Conservation (phyloP, 2,329 filamentous ascomycete species). For the Paraconiothyrium sp. region DNA sequence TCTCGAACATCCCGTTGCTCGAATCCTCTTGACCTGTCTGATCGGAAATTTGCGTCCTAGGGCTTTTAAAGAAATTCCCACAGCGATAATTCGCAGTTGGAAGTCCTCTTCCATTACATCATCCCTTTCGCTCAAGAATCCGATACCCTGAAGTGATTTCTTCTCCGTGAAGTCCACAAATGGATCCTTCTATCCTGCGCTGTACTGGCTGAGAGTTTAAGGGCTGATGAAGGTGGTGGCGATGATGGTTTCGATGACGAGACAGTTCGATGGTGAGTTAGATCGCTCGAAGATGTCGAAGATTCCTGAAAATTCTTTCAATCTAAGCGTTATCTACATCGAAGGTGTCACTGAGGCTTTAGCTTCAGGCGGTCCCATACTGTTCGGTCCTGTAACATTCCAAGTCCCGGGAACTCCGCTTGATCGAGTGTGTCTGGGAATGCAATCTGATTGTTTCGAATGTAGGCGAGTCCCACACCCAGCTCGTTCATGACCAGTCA, state of each 20-base stretch:
- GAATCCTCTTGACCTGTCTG: slow-evolving; percentile 14
- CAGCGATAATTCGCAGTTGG: slow-evolving; percentile 5
- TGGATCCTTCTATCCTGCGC: background rate
- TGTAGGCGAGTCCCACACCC: slow-evolving; percentile 13
- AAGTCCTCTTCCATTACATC: slow-evolving; percentile 5
- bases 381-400: slow-evolving; percentile 1
- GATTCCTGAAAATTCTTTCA: background rate
- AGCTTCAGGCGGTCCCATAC: slow-evolving; percentile 8
- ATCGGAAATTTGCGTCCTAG: slow-evolving; percentile 1
- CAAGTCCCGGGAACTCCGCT: slow-evolving; percentile 2
- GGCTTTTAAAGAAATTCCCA: slow-evolving; percentile 6
- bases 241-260: slow-evolving; percentile 14
- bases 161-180: slow-evolving; percentile 1
- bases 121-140: background rate
- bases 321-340: background rate
- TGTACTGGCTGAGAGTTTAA: slow-evolving; percentile 2
- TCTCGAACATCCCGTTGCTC: slow-evolving; percentile 3
- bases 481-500: slow-evolving; percentile 18
- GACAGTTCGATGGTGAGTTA: slow-evolving; percentile 3
- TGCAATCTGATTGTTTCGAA: slow-evolving; percentile 10
- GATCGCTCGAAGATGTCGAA: background rate
- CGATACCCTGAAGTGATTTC: background rate
- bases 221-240: slow-evolving; percentile 11
- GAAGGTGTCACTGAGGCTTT: background rate
- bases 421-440: background rate